Evolutionary conservation across 345 rosid genomes (phyloP).

Genomic region (Gossypium stocksii): DNA sequence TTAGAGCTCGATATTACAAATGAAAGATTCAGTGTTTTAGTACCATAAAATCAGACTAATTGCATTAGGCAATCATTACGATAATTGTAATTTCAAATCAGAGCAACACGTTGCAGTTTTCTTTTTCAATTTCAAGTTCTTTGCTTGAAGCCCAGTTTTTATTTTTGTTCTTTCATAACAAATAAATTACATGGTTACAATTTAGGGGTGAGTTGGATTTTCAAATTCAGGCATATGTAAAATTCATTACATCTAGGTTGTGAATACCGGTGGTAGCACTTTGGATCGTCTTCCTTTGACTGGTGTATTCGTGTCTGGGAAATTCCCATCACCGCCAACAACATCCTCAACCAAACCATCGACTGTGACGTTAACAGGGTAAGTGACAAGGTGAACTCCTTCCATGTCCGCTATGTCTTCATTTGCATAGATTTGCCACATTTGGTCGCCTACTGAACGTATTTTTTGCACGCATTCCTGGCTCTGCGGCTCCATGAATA

Average conservation of each 20-base stretch:
- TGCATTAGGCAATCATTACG: background rate
- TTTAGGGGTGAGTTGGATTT: background rate
- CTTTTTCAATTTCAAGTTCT: background rate
- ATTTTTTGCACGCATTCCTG: slow-evolving; percentile 54
- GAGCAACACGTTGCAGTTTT: background rate
- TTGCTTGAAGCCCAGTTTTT: background rate
- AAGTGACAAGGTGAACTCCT: slow-evolving; percentile 65
- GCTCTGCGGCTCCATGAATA: slow-evolving; percentile 47
- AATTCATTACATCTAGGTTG: slow-evolving; percentile 35
- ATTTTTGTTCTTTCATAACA: background rate
- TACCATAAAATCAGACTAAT: background rate
- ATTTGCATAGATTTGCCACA: slow-evolving; percentile 67
- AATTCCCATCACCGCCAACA: slow-evolving; percentile 32
- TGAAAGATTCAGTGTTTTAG: background rate
- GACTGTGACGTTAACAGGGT: slow-evolving; percentile 49
- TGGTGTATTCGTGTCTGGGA: slow-evolving; percentile 74
- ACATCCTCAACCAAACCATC: slow-evolving; percentile 59
- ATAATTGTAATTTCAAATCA: background rate
- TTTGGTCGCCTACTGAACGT: slow-evolving; percentile 47
- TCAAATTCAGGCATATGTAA: background rate
- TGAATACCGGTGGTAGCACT: slow-evolving; percentile 57
- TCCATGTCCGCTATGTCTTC: slow-evolving; percentile 70
- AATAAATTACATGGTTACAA: no score
- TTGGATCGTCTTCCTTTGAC: slow-evolving; percentile 70
- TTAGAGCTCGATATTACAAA: background rate